Base-by-base conservation (phyloP, 192 early-diverging fungal species). In the Coemansia sp. region DNA sequence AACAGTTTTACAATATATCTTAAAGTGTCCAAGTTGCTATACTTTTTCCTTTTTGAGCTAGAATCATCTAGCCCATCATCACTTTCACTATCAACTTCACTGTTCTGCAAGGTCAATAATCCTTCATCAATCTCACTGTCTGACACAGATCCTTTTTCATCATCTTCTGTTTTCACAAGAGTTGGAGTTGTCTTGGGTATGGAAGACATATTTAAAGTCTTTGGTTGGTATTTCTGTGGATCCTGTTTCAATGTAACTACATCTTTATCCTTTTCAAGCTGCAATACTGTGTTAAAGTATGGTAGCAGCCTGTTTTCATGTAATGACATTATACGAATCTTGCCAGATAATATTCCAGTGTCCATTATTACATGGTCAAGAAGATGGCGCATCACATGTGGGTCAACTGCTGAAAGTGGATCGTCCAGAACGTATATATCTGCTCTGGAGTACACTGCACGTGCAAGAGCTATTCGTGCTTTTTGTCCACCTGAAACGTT, bases 341-440 rank as follows among this genome's bases (percentile, higher is more conserved):
- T n/a, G n/a, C n/a, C n/a, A n/a, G n/a, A n/a, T n/a, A n/a, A n/a
- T n/a, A n/a, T n/a, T n/a, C n/a, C n/a, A n/a, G n/a, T n/a, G n/a
- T n/a, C n/a, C n/a, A n/a, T n/a, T n/a, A n/a, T n/a, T n/a, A n/a
- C n/a, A n/a, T n/a, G n/a, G n/a, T n/a, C n/a, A n/a, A n/a, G n/a
- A n/a, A n/a, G n/a, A n/a, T n/a, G n/a, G n/a, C n/a, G n/a, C n/a
- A n/a, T n/a, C n/a, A n/a, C n/a, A n/a, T n/a, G n/a, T n/a, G n/a
- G n/a, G n/a, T n/a, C n/a, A n/a, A n/a, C n/a, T n/a, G n/a, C n/a
- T 55, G 87, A 88, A 46, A 98, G 77, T 6, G 93, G 93, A 57
- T 96, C 95, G 64, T 96, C 94, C 8, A 96, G 63, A 0, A 96
- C 73, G 8, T 91, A 85, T 48, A 95, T 89, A 41, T 94, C 93